These are phyloP conservation scores for Polysphondylium violaceum DNA, from an alignment of 78 protist genomes.

Conservation along the genomic window DNA sequence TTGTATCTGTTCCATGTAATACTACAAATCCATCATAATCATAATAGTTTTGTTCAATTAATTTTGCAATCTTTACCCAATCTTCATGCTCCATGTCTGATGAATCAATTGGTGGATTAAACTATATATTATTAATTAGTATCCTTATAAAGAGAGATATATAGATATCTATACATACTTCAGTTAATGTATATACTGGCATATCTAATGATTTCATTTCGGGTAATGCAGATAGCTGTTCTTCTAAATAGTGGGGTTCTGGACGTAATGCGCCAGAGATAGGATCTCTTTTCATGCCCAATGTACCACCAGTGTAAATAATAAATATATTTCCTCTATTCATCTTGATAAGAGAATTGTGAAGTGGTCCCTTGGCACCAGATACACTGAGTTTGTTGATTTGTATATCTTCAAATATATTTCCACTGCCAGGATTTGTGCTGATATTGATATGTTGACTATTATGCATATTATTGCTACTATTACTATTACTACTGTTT, in stretches of 20 bases:
- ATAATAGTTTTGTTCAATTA: slow-evolving; percentile 83
- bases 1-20: slow-evolving; percentile 94
- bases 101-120: slow-evolving; percentile 89
- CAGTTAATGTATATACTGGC: slow-evolving; percentile 78
- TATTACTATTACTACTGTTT: neutral
- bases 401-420: slow-evolving; percentile 25
- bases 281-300: slow-evolving; percentile 88
- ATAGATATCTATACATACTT: neutral
- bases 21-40: slow-evolving; percentile 92
- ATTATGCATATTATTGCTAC: neutral
- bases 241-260: slow-evolving; percentile 54
- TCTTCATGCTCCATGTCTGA: slow-evolving; percentile 88
- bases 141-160: neutral
- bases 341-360: neutral
- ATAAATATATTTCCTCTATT: slow-evolving; percentile 71
- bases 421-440: neutral
- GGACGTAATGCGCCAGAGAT: slow-evolving; percentile 36
- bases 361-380: neutral
- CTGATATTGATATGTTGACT: neutral
- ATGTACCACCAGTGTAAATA: slow-evolving; percentile 90
- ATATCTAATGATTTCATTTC: slow-evolving; percentile 58
- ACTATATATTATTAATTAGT: slow-evolving; percentile 40
- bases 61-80: slow-evolving; percentile 84
- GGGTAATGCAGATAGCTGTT: slow-evolving; percentile 42
- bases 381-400: slow-evolving; percentile 9